phyloP scores from a whole-genome alignment of 306 rosid species.

The Rubus parviflorus region DNA sequence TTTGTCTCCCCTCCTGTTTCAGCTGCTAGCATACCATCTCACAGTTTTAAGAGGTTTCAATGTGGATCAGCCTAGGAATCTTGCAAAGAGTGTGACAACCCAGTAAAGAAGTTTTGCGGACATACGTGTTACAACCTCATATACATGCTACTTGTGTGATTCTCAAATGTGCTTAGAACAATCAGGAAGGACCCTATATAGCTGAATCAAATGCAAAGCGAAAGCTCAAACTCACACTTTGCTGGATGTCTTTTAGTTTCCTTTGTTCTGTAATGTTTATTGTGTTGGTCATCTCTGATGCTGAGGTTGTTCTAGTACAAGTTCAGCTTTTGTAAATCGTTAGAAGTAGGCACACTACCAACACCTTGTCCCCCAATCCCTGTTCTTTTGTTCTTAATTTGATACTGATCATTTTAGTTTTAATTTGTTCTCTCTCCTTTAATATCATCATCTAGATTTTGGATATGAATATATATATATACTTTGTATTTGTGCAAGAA shows the following conservation, averaged over 20 bases:
- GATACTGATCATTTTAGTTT: background rate
- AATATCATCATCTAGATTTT: background rate
- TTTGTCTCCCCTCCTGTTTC: slow-evolving; percentile 31
- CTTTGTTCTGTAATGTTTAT: slow-evolving; percentile 7
- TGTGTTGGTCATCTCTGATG: slow-evolving; percentile 3
- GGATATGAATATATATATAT: background rate
- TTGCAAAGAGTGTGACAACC: slow-evolving; percentile 96
- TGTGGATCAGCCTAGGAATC: slow-evolving; percentile 98
- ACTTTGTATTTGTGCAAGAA: background rate
- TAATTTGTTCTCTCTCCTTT: no score
- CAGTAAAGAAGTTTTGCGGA: slow-evolving; percentile 32
- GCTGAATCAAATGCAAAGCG: background rate
- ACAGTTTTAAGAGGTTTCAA: slow-evolving; percentile 91
- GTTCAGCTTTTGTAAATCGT: slow-evolving; percentile 26
- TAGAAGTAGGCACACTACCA: background rate
- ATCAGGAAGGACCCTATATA: slow-evolving; percentile 11
- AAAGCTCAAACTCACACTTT: background rate
- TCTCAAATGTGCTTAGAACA: background rate
- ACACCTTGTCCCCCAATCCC: background rate
- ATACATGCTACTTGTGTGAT: slow-evolving; percentile 1
- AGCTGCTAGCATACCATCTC: slow-evolving; percentile 97
- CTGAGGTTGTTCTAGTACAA: slow-evolving; percentile 4
- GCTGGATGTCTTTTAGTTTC: background rate
- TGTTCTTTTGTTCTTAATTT: background rate
- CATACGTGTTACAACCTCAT: background rate